A percentile compares a stretch with the other conserved stretches of the same genome.
phyloP scores from a whole-genome alignment of 257 asterid genomes.

The Rubia yunnanensis region DNA sequence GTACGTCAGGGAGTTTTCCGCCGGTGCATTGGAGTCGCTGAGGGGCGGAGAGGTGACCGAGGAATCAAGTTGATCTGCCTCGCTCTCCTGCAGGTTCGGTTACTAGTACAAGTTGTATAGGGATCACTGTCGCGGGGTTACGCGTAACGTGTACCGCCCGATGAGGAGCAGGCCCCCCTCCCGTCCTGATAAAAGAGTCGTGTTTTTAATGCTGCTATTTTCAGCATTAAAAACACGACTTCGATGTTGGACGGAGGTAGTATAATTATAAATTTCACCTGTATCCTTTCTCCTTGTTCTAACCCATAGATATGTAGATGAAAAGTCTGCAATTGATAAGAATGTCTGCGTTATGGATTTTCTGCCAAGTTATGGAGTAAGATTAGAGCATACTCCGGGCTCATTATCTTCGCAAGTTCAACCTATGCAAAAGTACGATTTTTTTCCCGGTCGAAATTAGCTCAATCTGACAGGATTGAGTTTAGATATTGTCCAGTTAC shows the following conservation, averaged over 20 bases:
- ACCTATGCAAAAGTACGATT: too few species aligned
- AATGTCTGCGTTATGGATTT: neutral
- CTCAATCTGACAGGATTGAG: too few species aligned
- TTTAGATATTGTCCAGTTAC: too few species aligned
- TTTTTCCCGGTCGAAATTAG: too few species aligned
- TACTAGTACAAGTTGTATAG: neutral
- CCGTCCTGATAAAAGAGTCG: neutral
- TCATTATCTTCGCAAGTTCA: too few species aligned
- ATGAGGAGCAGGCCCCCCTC: too few species aligned
- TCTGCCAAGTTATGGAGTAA: too few species aligned
- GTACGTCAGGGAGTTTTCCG: conserved; percentile 2
- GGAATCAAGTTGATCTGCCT: conserved; percentile 2
- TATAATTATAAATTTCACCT: neutral
- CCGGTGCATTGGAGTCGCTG: conserved; percentile 27
- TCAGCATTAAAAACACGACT: neutral
- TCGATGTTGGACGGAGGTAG: neutral
- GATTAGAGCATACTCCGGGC: too few species aligned
- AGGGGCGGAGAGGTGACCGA: conserved; percentile 16
- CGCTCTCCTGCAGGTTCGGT: neutral
- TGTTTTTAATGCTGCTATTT: neutral
- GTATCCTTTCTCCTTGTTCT: neutral
- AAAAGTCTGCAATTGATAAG: neutral
- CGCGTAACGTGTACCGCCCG: too few species aligned
- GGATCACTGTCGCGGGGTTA: neutral
- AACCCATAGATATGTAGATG: neutral